These are phyloP conservation scores for Acanthamoeba lugdunensis DNA, from an alignment of 208 protist species.

Conservation along the genomic window DNA sequence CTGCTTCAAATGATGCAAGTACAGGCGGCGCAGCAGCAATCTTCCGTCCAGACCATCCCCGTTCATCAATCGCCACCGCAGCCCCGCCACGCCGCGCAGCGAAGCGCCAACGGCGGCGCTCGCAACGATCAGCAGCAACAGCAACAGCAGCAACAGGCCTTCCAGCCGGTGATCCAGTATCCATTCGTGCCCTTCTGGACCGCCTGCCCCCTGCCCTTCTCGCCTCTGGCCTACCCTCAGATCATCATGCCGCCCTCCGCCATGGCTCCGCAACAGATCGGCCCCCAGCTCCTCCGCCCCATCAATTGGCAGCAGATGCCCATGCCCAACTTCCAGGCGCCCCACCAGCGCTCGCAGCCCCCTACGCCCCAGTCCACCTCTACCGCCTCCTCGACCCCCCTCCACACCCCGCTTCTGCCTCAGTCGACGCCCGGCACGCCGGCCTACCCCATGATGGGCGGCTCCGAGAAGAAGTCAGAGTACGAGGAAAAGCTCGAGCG, in stretches of 20 bases:
- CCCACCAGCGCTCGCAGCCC: background rate
- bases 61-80: conserved; percentile 9
- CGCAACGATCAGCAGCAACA: background rate
- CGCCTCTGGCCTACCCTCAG: conserved; percentile 56
- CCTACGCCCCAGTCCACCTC: background rate
- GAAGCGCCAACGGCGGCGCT: background rate
- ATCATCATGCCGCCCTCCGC: conserved; percentile 55
- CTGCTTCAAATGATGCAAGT: conserved; percentile 8
- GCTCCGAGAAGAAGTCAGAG: background rate
- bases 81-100: background rate
- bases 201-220: conserved; percentile 60
- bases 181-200: conserved; percentile 60
- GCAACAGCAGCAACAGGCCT: background rate
- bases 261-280: conserved; percentile 33
- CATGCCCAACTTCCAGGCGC: background rate
- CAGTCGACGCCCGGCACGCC: conserved; percentile 23
- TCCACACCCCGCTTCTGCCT: background rate
- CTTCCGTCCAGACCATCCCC: background rate
- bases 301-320: conserved; percentile 54
- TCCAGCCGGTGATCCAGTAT: conserved; percentile 46
- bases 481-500: conserved; percentile 34
- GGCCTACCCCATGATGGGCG: background rate
- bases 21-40: background rate
- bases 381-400: background rate
- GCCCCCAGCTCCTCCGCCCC: conserved; percentile 32